Percentiles rank a stretch among this genome's conserved stretches.
Evolutionary conservation across 2,329 filamentous ascomycete species (phyloP).

Genomic region (Penicillium brevicompactum): DNA sequence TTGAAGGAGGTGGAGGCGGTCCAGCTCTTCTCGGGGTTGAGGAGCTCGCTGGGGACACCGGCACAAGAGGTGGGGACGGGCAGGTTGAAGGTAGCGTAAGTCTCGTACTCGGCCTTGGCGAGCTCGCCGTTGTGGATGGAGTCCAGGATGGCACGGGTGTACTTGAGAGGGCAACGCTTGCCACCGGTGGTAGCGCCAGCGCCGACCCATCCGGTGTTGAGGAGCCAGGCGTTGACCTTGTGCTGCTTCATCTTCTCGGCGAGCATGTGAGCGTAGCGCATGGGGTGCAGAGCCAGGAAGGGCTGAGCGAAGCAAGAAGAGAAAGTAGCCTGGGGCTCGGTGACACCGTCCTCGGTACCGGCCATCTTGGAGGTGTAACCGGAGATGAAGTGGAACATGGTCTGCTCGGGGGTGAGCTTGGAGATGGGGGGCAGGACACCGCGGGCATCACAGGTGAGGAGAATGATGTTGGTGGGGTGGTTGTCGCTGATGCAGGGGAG

Average conservation of each 20-base stretch:
- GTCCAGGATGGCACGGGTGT: slow-evolving; percentile 97
- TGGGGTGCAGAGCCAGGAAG: slow-evolving; percentile 97
- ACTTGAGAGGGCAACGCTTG: slow-evolving; percentile 97
- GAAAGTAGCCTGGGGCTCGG: slow-evolving; percentile 97
- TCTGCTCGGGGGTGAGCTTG: slow-evolving; percentile 91
- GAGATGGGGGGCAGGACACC: slow-evolving; percentile 97
- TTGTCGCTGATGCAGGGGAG: slow-evolving; percentile 86
- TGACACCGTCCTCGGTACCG: slow-evolving; percentile 94
- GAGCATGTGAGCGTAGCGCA: slow-evolving; percentile 98
- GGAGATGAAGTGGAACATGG: slow-evolving; percentile 99
- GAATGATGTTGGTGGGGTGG: slow-evolving; percentile 96
- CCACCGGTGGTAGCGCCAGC: slow-evolving; percentile 87
- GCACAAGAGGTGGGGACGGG: slow-evolving; percentile 90
- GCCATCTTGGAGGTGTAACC: slow-evolving; percentile 99
- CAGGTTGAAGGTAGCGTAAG: slow-evolving; percentile 95
- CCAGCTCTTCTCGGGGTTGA: slow-evolving; percentile 95
- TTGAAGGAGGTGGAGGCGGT: slow-evolving; percentile 81
- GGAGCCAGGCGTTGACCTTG: slow-evolving; percentile 95
- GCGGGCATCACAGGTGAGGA: slow-evolving; percentile 95
- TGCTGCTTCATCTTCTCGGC: slow-evolving; percentile 96
- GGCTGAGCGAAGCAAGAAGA: slow-evolving; percentile 99
- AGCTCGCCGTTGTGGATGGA: slow-evolving; percentile 97
- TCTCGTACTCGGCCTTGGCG: slow-evolving; percentile 89
- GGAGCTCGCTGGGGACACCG: slow-evolving; percentile 83
- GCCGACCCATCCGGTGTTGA: slow-evolving; percentile 98